These are phyloP conservation scores for Claviceps purpurea DNA, from an alignment of 2,329 filamentous ascomycete species.

Conservation along the genomic window DNA sequence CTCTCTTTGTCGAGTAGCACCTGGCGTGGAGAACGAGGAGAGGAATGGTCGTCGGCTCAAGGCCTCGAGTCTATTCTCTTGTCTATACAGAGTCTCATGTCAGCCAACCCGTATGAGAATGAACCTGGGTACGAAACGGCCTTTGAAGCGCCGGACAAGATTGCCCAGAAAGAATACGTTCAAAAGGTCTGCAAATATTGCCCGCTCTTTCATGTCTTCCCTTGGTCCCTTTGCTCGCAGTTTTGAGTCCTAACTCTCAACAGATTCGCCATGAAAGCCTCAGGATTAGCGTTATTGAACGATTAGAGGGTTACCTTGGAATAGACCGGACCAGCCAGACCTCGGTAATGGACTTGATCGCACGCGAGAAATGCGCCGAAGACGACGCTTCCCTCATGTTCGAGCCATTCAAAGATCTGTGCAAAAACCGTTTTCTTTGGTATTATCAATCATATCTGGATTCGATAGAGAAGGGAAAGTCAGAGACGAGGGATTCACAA, in stretches of 20 bases:
- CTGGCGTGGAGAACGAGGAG: conserved; percentile 80
- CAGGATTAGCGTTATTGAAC: conserved; percentile 72
- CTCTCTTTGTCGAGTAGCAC: conserved; percentile 43
- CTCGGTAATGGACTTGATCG: conserved; percentile 6
- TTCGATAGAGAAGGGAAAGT: conserved; percentile 51
- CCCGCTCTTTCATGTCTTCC: not conserved
- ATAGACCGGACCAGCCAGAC: conserved; percentile 36
- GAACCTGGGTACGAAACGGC: conserved; percentile 85
- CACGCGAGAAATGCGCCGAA: conserved; percentile 32
- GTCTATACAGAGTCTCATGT: conserved; percentile 95
- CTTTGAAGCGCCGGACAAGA: conserved; percentile 54
- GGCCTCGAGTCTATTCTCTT: conserved; percentile 87
- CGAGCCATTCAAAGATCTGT: conserved; percentile 79
- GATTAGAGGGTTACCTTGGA: conserved; percentile 65
- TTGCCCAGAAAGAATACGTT: conserved; percentile 60
- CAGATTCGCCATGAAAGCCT: conserved; percentile 87
- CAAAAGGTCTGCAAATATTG: conserved; percentile 47
- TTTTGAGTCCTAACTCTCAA: not conserved
- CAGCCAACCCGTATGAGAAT: conserved; percentile 84
- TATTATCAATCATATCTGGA: conserved; percentile 81
- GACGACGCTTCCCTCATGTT: conserved; percentile 47
- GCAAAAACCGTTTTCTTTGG: conserved; percentile 88
- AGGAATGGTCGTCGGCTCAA: conserved; percentile 94
- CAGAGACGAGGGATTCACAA: conserved; percentile 48
- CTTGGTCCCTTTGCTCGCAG: not conserved